A percentile compares a stretch with the other conserved stretches of the same genome.
These are phyloP conservation scores for Theileria equi DNA, from an alignment of 169 alveolate species.

Conservation along the genomic window DNA sequence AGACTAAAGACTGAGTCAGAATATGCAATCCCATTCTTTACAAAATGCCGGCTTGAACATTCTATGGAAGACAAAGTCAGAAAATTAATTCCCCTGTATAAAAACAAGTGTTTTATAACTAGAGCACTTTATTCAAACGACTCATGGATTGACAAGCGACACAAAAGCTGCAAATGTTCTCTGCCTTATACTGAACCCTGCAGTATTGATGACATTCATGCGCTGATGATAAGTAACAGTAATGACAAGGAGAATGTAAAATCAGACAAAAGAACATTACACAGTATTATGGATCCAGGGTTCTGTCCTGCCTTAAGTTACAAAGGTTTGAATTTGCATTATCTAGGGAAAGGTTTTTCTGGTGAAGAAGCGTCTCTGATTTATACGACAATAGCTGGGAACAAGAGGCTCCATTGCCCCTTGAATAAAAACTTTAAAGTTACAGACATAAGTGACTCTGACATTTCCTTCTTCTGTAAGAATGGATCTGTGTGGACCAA, in stretches of 20 bases:
- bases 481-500: too few species aligned
- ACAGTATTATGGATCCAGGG: constrained; percentile 32
- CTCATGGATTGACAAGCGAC: constrained; percentile 20
- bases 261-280: constrained; percentile 3
- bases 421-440: too few species aligned
- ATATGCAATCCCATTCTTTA: constrained; percentile 17
- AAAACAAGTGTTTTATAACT: constrained; percentile 43
- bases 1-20: constrained; percentile 1
- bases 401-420: constrained; percentile 54
- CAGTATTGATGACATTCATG: constrained; percentile 30
- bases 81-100: neutral
- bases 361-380: constrained; percentile 27
- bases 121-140: constrained; percentile 19
- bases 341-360: too few species aligned
- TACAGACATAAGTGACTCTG: too few species aligned
- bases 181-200: constrained; percentile 50
- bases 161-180: constrained; percentile 48
- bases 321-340: too few species aligned
- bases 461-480: too few species aligned
- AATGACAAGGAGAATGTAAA: too few species aligned
- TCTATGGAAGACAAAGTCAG: constrained; percentile 6
- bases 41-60: constrained; percentile 19
- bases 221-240: too few species aligned
- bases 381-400: constrained; percentile 22
- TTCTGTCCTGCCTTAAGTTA: constrained; percentile 41